Base-by-base conservation (phyloP, 2,329 filamentous ascomycete genomes). In the Sphaerulina populicola region DNA sequence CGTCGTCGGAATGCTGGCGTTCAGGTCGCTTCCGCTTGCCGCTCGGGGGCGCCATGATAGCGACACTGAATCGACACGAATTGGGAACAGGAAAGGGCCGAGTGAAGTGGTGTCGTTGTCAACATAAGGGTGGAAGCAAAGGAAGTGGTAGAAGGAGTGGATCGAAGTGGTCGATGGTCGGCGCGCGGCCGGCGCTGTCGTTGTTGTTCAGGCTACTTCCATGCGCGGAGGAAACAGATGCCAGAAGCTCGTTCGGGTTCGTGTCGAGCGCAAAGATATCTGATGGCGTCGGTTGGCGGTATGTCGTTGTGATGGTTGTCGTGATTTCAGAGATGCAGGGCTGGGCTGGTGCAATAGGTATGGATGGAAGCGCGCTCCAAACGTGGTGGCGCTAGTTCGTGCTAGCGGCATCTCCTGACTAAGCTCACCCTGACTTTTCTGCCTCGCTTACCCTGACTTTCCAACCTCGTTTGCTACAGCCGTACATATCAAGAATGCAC, bases 11-110 rank as follows among this genome's bases (percentile, higher is more conserved):
- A 52, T 67, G 69, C 42, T 65, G 68, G 55, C 71, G 68, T 42
- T 77, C 74, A 31, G 69, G 66, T 52, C 75, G 71, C 71, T 82
- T 82, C 56, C 79, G 73, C 71, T 82, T 83, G 48, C 71, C 55
- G 36, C 57, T 62, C 42, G 59, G 55, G 37, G 64, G 61, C 49
- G 64, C 60, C 64, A 67, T 67, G 18, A 21, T 29, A 33, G 23
- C 12, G 37, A 12, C 18, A 12, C 15, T 23, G 39, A 11, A 9
- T 27, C 39, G 33, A 35, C 29, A 18, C 35, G 42, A 23, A 21
- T 35, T 35, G 35, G 6, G 18, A 18, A 11, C 10, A 43, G 9
- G 14, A n/a, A 41, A 33, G 5, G 15, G 15, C 27, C 23, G 23
- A 31, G 21, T 39, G 12, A 10, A n/a, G 7, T 18, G 7, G 41